Base-by-base conservation (phyloP, 768 basidiomycete genomes). In the Coprinellus aureogranulatus region DNA sequence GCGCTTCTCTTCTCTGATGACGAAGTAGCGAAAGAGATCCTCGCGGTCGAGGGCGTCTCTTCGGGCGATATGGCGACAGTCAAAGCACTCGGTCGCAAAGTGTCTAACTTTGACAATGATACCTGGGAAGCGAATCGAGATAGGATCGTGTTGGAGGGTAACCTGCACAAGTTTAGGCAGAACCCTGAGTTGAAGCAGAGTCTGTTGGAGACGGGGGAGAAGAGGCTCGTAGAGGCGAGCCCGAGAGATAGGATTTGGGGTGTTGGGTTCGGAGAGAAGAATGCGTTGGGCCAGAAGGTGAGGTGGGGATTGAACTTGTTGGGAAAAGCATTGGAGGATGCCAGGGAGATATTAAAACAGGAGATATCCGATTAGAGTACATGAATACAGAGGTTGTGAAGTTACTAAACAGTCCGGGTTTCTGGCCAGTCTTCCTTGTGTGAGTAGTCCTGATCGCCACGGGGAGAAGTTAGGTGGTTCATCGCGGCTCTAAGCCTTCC, bases 241-340 rank as follows among this genome's bases (percentile, higher is more conserved):
- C 84, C 84, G 18, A 61, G 73, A 20, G 85, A 87, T 65, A 66
- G 76, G 58, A 81, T 86, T n/a, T 88, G 85, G 84, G 85, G 84
- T 0, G 78, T 87, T 54, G 84, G 84, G 23, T 82, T 74, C 62
- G 77, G 76, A 2, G 79, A 75, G 68, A 74, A 75, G 64, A 77
- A 77, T 54, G 84, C 85, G 41, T 53, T 77, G 56, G 70, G 63
- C 48, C 68, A 65, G 58, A 65, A 66, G 59, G 66, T 68, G n/a
- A 59, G 72, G 25, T 86, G 84, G 85, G 85, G 85, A 4, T 53
- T 77, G 62, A 87, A 87, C 72, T 60, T 86, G 67, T 70, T 83
- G 12, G 85, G 83, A 12, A 72, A 73, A 57, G 77, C 79, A 46
- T 64, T 84, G 63, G 73, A 74, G 62, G 68, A 76, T 53, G 75